Evolutionary conservation across 2,329 filamentous ascomycete species (phyloP), one percentile per base, ranked within the genome.

Genomic region (Fusarium goolgardi): DNA sequence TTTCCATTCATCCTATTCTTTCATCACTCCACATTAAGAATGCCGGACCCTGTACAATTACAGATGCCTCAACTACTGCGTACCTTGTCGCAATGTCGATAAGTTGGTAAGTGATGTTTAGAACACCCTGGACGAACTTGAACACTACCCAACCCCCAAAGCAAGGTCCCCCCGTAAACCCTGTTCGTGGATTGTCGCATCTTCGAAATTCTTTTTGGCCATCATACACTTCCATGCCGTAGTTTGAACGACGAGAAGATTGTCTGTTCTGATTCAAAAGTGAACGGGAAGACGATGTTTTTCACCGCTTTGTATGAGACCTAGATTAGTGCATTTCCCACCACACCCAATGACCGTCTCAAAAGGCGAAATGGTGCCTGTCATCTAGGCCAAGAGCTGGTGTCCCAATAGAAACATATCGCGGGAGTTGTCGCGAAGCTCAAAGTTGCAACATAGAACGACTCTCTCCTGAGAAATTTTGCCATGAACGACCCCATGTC

Each of bases 261-360:
- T 34, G 25, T 44, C n/a, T 25, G 43, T 31, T 25, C 21, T 29
- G 39, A 29, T 44, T 29, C 56, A 54, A 52, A 27, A 35, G 21
- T 18, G 43, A 51, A 46, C 31, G 29, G 37, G 25, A 69, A 52
- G 47, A 37, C 43, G 29, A 45, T 46, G 37, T 47, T 59, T 58
- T 64, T 70, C 52, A 70, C 63, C 67, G 45, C 63, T 49, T 64
- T 56, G 23, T 25, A 53, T 50, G 29, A 23, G 44, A 34, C 55
- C 35, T 63, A 49, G 37, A 51, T 35, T 52, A 61, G 44, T 32
- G 49, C 51, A 64, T 57, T 56, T 64, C 58, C 51, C 41, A 64
- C 59, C 63, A 67, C 46, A 50, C 25, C 41, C 51, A 52, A 61
- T 51, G 29, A 23, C 23, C 67, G 59, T 70, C 58, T 70, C 59